Base-by-base conservation (phyloP, 75 land plant genomes). In the Picea sitchensis region DNA sequence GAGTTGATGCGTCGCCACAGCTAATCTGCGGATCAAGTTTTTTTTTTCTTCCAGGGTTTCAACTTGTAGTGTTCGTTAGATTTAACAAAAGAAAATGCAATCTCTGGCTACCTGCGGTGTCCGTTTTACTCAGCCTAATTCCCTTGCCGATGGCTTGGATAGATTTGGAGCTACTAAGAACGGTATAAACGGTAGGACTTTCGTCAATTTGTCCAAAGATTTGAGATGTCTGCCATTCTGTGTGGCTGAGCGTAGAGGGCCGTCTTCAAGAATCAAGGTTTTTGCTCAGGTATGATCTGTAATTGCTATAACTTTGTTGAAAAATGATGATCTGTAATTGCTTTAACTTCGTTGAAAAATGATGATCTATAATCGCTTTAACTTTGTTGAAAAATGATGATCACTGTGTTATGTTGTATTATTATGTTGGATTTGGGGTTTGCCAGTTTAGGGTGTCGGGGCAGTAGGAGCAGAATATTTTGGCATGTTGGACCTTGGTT, bases 241-340 rank as follows among this genome's bases (percentile, higher is more conserved):
- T 44, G 54, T 34, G n/a, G 73, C 73, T 36, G 73, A 38, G 73
- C 20, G n/a, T 71, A 71, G 41, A 4, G n/a, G 51, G 4, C 54
- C 51, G 23, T 71, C 54, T 71, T 71, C 23, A 12, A 71, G 20
- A 20, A 18, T 71, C 36, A 17, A 34, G 1, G 73, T 71, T 71
- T 41, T 47, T 44, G 44, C 73, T 71, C 51, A 71, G 73, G 73
- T 7, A 69, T 20, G 73, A 69, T 69, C 73, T 69, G 8, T 69
- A 69, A 3, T 41, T 38, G 54, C 23, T 64, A 3, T 64, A 12
- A 12, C 38, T 36, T 68, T 17, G 41, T 36, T 68, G 54, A 47
- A 47, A 47, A 47, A 47, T 47, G 54, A 69, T 20, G 73, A 69
- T 69, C 73, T 69, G 8, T 69, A 69, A 3, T 41, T 38, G 54